phyloP scores from a whole-genome alignment of 1,284 basidiomycete species.

The Golubevia sp. region DNA sequence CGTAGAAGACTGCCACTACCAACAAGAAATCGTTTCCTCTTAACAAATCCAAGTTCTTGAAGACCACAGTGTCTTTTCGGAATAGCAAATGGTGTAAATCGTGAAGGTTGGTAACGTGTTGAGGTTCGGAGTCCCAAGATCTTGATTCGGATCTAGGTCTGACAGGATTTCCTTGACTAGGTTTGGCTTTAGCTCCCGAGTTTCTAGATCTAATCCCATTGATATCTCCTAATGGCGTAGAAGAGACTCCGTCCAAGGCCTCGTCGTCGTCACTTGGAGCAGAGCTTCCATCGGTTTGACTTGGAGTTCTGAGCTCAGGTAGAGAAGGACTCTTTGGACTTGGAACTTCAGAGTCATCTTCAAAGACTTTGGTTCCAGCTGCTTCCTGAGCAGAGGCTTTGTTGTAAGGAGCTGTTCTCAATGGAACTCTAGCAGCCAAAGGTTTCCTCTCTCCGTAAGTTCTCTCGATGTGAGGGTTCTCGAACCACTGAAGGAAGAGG shows the following conservation, averaged over 20 bases:
- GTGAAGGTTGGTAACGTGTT: constrained; percentile 68
- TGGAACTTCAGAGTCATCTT: not conserved
- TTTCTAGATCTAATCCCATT: too few species aligned
- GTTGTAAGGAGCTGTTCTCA: constrained; percentile 32
- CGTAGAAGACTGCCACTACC: constrained; percentile 69
- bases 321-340: not conserved
- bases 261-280: constrained; percentile 29
- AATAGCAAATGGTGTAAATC: constrained; percentile 90
- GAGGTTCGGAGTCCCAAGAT: too few species aligned
- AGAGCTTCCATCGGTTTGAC: constrained; percentile 29
- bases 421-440: constrained; percentile 21
- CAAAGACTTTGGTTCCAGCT: constrained; percentile 1
- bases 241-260: constrained; percentile 13
- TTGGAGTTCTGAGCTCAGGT: constrained; percentile 13
- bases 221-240: too few species aligned
- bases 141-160: too few species aligned
- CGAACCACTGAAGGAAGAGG: constrained; percentile 92
- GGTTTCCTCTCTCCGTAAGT: constrained; percentile 50
- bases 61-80: constrained; percentile 79
- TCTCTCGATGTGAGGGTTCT: constrained; percentile 78
- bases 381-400: constrained; percentile 34
- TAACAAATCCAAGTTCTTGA: constrained; percentile 82
- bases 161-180: too few species aligned
- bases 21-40: constrained; percentile 74
- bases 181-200: too few species aligned